Base-by-base conservation (phyloP, 164 flowering plant species). In the Brasenia schreberi region DNA sequence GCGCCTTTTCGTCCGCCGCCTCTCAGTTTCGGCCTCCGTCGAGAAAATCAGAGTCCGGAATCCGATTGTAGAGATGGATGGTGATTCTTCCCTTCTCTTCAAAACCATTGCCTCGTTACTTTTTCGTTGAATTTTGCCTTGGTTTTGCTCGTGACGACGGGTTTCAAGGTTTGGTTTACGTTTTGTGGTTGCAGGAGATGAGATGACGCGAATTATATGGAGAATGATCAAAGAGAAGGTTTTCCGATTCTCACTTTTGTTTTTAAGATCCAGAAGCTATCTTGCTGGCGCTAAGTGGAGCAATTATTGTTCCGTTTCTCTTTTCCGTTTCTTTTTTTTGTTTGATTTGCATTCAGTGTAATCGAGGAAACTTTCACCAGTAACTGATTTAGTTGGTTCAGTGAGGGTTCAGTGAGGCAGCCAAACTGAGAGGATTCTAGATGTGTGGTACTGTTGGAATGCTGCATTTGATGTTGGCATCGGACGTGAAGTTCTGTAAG, bases 1-100 rank as follows among this genome's bases (percentile, higher is more conserved):
- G 53, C 53, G 53, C 7, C 53, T 45, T 12, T 7, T 45, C 53
- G 53, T 45, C 5, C 53, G 53, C 53, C 11, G 11, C 5, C 53
- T 45, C 53, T 45, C 53, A 2, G 53, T 45, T 45, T 45, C 53
- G 4, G 7, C 53, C 53, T 12, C 74, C 6, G 27, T 72, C 2
- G 81, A 84, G 42, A 76, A 78, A 71, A 73, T 92, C 70, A 73
- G 77, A 59, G 96, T 92, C 63, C 77, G 74, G 63, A 90, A 92
- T 68, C 96, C 98, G 5, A 77, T 90, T 62, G 98, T 92, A 18
- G 98, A 92, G 75, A 90, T 92, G 98, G 96, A 90, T 74, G 96
- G 96, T 89, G 76, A 19, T 39, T 10, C 19, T 42, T 63, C 10
- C 27, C 49, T 65, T 14, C 69, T 27, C 33, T 45, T 18, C 62